phyloP scores from a whole-genome alignment of 306 rosid genomes.

The Inga laurina region DNA sequence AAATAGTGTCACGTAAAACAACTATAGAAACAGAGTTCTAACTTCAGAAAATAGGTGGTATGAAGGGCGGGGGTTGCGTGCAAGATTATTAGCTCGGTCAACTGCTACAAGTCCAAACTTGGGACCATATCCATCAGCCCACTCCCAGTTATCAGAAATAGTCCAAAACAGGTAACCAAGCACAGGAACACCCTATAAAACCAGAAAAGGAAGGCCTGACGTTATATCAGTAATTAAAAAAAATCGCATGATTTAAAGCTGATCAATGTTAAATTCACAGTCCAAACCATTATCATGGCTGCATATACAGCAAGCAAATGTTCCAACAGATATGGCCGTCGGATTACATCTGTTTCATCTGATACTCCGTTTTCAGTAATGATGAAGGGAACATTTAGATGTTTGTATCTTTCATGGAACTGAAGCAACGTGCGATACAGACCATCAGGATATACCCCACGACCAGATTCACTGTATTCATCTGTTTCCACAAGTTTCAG shows the following conservation, averaged over 20 bases:
- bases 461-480: slow-evolving; percentile 99
- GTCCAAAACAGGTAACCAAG: slow-evolving; percentile 84
- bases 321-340: slow-evolving; percentile 83
- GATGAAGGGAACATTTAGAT: slow-evolving; percentile 79
- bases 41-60: slow-evolving; percentile 89
- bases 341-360: slow-evolving; percentile 90
- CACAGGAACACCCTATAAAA: slow-evolving; percentile 77
- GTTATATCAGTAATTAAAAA: slow-evolving; percentile 23
- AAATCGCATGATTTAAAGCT: slow-evolving; percentile 6
- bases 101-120: slow-evolving; percentile 98
- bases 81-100: slow-evolving; percentile 72
- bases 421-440: slow-evolving; percentile 86
- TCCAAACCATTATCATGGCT: slow-evolving; percentile 74
- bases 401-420: slow-evolving; percentile 90
- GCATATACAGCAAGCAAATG: slow-evolving; percentile 85
- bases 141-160: slow-evolving; percentile 96
- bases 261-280: slow-evolving; percentile 22
- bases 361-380: slow-evolving; percentile 89
- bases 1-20: slow-evolving; percentile 23
- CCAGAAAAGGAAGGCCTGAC: slow-evolving; percentile 28
- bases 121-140: slow-evolving; percentile 99
- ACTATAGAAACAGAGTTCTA: not conserved
- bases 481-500: slow-evolving; percentile 83
- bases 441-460: slow-evolving; percentile 98
- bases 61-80: slow-evolving; percentile 84